Base-by-base conservation (phyloP, 768 basidiomycete genomes). In the Tricholoma sp. region DNA sequence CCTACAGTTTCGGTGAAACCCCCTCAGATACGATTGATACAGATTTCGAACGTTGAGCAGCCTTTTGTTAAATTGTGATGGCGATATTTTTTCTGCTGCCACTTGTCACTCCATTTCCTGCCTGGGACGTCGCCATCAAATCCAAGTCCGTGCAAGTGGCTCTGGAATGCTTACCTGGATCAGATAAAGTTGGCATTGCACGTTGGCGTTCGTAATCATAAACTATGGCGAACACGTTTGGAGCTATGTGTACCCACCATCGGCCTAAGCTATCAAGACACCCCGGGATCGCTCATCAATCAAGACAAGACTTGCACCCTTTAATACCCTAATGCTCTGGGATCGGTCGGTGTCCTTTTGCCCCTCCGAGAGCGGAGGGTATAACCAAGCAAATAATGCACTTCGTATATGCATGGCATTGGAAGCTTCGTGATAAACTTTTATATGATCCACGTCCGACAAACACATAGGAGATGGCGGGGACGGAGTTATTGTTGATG, bases 391-490 rank as follows among this genome's bases (percentile, higher is more conserved):
- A 64, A 84, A 78, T 46, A 86, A 67, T 31, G 81, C 61, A 56
- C 72, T 77, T 46, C 84, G 75, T 12, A 86, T 65, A 58, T 71
- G 67, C 67, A 83, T 74, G 6, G 81, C 74, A 60, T 75, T 71
- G 35, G 65, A 59, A 29, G 77, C 74, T 59, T 84, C 82, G 62
- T 84, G 83, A 66, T 83, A 84, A 32, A 86, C 67, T 66, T 83
- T 84, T 71, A 86, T 78, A 61, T 80, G 72, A 62, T 85, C 83
- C 45, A 72, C 64, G 7, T 57, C 56, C 35, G 70, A 69, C 50
- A 79, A 55, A 18, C 63, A 63, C 29, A 52, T 32, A 39, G 59
- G 66, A 16, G 50, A 16, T 12, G 41, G 37, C 16, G 21, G 12
- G 16, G 54, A 46, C 4, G 52, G 27, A 3, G 50, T 22, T 4